Evolutionary conservation across 139 green algal genomes (phyloP), one percentile per base, ranked within the genome.

Genomic region (Chlamydomonas schloesseri): DNA sequence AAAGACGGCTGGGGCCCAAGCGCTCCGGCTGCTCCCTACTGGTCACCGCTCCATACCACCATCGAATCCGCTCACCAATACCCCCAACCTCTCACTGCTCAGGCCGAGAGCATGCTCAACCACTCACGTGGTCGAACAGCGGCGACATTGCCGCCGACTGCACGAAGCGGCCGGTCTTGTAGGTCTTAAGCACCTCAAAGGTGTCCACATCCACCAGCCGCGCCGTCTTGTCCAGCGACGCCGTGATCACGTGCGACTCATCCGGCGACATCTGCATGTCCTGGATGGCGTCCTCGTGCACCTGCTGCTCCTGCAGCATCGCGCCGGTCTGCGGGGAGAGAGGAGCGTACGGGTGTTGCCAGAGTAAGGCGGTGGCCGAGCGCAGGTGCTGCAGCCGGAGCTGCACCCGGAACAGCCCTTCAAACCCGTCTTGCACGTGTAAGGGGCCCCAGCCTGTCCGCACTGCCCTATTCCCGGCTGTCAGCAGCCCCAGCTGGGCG

Each of bases 161-260:
- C 81, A 99, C 94, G 55, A 96, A 96, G 13, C 95, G 90, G 28
- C 96, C 95, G 24, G 94, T 95, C 78, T 97, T 91, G 93, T 99
- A 99, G 24, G 93, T 97, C 91, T 99, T 99, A 34, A 99, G 82
- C 29, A 95, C 90, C 82, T 98, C 87, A 33, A 99, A 91, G 26
- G 93, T 96, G 84, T 94, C 81, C 11, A 91, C 86, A 90, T 98
- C 97, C 29, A 98, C 90, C 72, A 99, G 81, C 88, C 98, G 98
- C 29, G 97, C 92, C 0, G 94, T 98, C 87, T 97, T 98, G 92
- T 99, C 98, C 31, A 93, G 81, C 14, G 96, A 99, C 9, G 96
- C 97, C 14, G 97, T 99, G 84, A 99, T 95, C n/a, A 97, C 95
- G 88, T 99, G 96, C 23, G 95, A 97, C 77, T 94, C 93, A 70